Evolutionary conservation across 768 basidiomycete genomes (phyloP), one percentile per base, ranked within the genome.

Genomic region (Russula earlei): DNA sequence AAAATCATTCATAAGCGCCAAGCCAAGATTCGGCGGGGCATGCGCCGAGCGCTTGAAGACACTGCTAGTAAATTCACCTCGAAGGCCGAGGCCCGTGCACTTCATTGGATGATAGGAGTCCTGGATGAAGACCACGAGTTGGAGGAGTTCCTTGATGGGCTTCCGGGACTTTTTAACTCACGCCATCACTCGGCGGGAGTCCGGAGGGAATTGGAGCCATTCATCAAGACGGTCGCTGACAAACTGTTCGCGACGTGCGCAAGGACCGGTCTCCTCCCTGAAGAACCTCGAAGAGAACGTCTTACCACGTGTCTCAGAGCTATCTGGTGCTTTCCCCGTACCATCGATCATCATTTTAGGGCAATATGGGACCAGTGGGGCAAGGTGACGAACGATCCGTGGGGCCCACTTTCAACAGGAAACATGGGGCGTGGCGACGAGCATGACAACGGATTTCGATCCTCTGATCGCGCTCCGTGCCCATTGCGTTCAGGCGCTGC

Each of bases 81-180:
- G 22, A 20, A 24, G n/a, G 15, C 12, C 15, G 55, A 56, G 5
- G 22, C 27, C 8, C 33, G 4, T 22, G 57, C 57, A 25, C 38
- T 55, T 15, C 17, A 6, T 7, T 55, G 57, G 53, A 58, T 53
- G 10, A 33, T 58, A 19, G 31, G 9, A 19, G 36, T 29, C 19
- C 40, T 58, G 15, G 52, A 55, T 25, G 40, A 57, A 31, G 56
- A 57, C 44, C 27, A 46, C 22, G 56, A 57, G 17, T n/a, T 57
- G 1, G 53, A 58, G 46, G 45, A 48, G 6, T 55, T 58, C 38
- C 57, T 58, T 2, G 33, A 55, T 38, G 51, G 52, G 14, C 31
- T 58, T 3, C 56, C 53, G 3, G 46, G 53, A 8, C 27, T 56
- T 27, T 55, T 55, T 40, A 47, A 43, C 7, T 4, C 37, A 17